Conservation (phyloP, 192 early-diverging fungal genomes). For the Linnemannia schmuckeri region DNA sequence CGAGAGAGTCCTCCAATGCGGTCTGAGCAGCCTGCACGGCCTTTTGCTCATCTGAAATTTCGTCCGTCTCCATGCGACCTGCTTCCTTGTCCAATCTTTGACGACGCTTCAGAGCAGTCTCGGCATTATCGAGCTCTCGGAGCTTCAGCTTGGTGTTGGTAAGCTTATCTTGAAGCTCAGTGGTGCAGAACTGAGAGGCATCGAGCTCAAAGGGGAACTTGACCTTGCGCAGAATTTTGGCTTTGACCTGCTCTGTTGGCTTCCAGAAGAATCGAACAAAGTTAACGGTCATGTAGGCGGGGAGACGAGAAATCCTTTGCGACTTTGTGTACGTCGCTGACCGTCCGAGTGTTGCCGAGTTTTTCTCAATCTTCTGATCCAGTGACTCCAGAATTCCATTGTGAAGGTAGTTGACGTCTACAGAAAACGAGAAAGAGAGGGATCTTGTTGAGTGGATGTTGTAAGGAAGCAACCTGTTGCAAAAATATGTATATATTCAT, state of each 20-base stretch:
- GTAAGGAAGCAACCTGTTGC: background rate
- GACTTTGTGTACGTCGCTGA: constrained; percentile 84
- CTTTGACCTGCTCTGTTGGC: constrained; percentile 76
- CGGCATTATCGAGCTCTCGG: constrained; percentile 79
- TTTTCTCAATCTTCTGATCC: constrained; percentile 91
- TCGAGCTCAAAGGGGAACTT: constrained; percentile 96
- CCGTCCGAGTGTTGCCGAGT: constrained; percentile 82
- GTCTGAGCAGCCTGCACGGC: constrained; percentile 32
- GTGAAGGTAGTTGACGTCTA: constrained; percentile 83
- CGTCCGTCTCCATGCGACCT: constrained; percentile 39
- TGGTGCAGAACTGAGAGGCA: constrained; percentile 86
- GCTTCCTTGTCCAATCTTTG: constrained; percentile 57
- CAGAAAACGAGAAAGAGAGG: background rate
- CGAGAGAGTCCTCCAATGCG: constrained; percentile 65
- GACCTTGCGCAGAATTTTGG: constrained; percentile 96
- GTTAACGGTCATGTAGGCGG: constrained; percentile 88
- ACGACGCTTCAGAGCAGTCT: constrained; percentile 65
- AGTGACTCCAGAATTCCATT: constrained; percentile 79
- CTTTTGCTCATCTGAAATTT: constrained; percentile 44
- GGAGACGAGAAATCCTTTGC: constrained; percentile 85
- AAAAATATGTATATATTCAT: background rate
- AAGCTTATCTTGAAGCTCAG: constrained; percentile 84
- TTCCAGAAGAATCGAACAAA: constrained; percentile 99
- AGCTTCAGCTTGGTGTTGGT: constrained; percentile 71
- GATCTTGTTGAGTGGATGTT: background rate